Evolutionary conservation across 2,329 filamentous ascomycete species (phyloP), one percentile per base, ranked within the genome.

Genomic region (Biscogniauxia mediterranea): DNA sequence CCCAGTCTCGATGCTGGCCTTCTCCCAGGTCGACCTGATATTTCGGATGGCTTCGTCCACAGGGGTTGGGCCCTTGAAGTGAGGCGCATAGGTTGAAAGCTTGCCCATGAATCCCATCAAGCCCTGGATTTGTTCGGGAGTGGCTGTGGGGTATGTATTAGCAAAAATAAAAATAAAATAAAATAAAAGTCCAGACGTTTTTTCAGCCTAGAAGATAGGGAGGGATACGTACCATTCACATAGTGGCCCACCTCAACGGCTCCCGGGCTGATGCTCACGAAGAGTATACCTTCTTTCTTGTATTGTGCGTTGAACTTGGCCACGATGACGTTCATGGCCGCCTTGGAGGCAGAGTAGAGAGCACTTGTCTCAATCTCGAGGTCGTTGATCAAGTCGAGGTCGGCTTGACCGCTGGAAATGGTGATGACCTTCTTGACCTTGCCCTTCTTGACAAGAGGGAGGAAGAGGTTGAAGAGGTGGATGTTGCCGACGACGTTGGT

Each of bases 401-500:
- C 85, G 0, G 78, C 83, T 69, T 86, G 85, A 69, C 75, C 80
- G 21, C 77, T 75, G 1, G 80, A 64, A 64, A 78, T 68, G 0
- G 73, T 62, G 0, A 66, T 63, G 1, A 71, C 56, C 0, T 74
- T 69, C 52, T 85, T 64, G 0, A 75, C 73, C 19, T 71, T 67
- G 4, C 85, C 80, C 53, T 82, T 80, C 1, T 76, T 71, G 32
- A 89, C 72, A 0, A 86, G 76, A 0, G 85, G 84, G 0, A 83
- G 53, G 68, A 84, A 85, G 1, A 80, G 65, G 64, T 83, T 82
- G 70, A 83, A 79, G 0, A 85, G 75, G 62, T 85, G 78, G 58
- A 87, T 73, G 55, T 82, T 79, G 51, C 78, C 83, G 8, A 84
- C 50, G 6, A 83, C 80, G 61, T 88, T 88, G 64, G 76, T 74